Percentiles rank a stretch among this genome's conserved stretches.
Evolutionary conservation across 805 yeast species (phyloP).

Genomic region (Saccharomycopsis schoenii): DNA sequence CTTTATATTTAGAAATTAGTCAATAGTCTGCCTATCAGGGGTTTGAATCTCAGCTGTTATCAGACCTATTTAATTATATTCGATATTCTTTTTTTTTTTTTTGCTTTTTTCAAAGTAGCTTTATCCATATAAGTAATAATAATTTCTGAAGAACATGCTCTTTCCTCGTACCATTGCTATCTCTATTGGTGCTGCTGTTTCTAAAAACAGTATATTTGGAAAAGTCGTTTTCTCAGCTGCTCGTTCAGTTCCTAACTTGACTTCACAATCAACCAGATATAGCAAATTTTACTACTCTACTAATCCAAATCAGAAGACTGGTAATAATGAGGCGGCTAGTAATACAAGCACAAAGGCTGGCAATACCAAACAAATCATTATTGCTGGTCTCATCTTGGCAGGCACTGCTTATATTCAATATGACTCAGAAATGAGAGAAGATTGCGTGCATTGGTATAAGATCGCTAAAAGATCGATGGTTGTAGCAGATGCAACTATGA

Average conservation of each 20-base stretch:
- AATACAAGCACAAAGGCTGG: neutral
- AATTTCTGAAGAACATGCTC: neutral
- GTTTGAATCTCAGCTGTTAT: no score
- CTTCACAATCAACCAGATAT: neutral
- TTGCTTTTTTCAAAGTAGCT: no score
- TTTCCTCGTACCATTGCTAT: neutral
- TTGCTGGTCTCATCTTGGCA: conserved; percentile 21
- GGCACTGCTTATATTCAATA: conserved; percentile 22
- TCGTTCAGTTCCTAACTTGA: neutral
- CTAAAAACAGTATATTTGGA: neutral
- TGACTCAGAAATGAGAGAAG: conserved; percentile 28
- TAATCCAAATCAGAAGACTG: no score
- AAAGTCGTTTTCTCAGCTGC: no score
- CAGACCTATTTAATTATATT: no score
- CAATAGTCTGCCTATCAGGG: no score
- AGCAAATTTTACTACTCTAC: no score
- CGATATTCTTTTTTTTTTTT: no score
- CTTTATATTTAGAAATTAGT: no score
- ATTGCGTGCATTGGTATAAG: conserved; percentile 27
- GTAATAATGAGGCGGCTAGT: neutral
- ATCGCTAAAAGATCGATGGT: conserved; percentile 46
- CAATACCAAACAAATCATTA: neutral
- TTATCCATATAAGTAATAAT: no score
- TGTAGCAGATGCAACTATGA: conserved; percentile 56
- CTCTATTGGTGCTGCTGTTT: neutral